phyloP scores from a whole-genome alignment of 495 filamentous ascomycete genomes.

The Rusavskia elegans region DNA sequence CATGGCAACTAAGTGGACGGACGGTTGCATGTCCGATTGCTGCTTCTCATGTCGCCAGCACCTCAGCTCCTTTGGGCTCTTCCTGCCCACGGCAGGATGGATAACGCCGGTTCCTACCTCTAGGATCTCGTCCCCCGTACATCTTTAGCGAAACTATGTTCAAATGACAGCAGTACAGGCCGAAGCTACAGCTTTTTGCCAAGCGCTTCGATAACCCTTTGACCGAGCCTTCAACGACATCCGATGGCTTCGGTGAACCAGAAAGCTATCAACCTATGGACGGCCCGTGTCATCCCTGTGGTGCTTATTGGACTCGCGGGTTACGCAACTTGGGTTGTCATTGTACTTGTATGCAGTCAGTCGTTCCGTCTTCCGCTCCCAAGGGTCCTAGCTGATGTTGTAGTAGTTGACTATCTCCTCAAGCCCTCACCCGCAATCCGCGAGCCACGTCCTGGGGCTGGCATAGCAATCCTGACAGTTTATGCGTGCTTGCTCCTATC shows the following conservation, averaged over 20 bases:
- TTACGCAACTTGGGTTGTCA: constrained; percentile 47
- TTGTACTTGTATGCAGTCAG: constrained; percentile 41
- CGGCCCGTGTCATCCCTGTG: constrained; percentile 40
- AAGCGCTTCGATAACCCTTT: not conserved
- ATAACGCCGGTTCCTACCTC: too few relatives aligned
- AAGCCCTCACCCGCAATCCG: constrained; percentile 27
- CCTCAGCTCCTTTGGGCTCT: too few relatives aligned
- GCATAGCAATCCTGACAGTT: constrained; percentile 50
- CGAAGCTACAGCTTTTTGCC: too few relatives aligned
- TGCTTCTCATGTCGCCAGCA: too few relatives aligned
- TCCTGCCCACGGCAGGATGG: too few relatives aligned
- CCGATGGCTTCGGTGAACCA: constrained; percentile 12
- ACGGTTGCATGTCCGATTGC: too few relatives aligned
- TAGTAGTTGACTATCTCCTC: constrained; percentile 48
- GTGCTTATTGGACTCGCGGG: constrained; percentile 39
- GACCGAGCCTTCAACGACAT: not conserved
- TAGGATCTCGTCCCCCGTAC: too few relatives aligned
- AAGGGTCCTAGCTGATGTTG: constrained; percentile 1
- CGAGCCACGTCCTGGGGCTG: constrained; percentile 33
- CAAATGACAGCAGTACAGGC: too few relatives aligned
- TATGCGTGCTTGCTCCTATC: constrained; percentile 55
- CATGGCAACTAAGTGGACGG: too few relatives aligned
- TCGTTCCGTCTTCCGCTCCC: constrained; percentile 1
- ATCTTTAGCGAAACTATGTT: too few relatives aligned
- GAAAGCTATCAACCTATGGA: constrained; percentile 33